phyloP scores from a whole-genome alignment of 2,329 filamentous ascomycete species.

The Sporothrix variecibatus region DNA sequence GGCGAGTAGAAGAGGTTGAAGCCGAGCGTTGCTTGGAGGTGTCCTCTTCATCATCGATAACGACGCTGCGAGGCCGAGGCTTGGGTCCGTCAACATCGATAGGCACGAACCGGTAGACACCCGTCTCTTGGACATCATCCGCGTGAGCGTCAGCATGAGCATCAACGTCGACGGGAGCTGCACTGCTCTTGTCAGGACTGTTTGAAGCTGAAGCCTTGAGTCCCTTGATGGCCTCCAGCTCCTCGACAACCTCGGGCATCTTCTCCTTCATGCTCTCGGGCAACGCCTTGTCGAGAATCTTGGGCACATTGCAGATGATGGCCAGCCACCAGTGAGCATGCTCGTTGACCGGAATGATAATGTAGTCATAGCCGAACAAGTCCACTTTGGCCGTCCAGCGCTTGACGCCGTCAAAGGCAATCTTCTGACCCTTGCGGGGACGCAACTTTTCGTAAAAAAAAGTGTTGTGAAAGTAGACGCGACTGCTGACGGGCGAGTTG shows the following conservation, averaged over 20 bases:
- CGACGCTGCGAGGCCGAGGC: background rate
- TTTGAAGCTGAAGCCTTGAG: background rate
- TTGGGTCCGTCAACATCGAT: constrained; percentile 15
- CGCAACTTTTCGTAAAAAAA: constrained; percentile 85
- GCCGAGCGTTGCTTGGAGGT: background rate
- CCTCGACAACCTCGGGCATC: background rate
- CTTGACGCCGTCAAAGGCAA: constrained; percentile 84
- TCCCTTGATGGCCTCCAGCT: background rate
- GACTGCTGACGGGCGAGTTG: constrained; percentile 57
- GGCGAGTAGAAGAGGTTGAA: background rate
- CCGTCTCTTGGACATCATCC: background rate
- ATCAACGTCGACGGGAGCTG: background rate
- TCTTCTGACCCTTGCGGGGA: constrained; percentile 56
- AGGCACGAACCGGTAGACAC: background rate
- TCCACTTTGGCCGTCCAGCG: constrained; percentile 87
- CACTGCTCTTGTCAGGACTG: background rate
- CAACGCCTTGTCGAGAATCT: constrained; percentile 48
- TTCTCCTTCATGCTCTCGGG: constrained; percentile 12
- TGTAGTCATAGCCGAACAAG: constrained; percentile 81
- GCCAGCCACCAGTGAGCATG: constrained; percentile 89
- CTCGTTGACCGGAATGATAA: constrained; percentile 91
- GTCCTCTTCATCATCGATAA: background rate
- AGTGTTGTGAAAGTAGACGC: constrained; percentile 87
- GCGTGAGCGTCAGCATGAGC: background rate
- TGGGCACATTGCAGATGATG: constrained; percentile 86